Evolutionary conservation across 2,329 filamentous ascomycete species (phyloP).

Genomic region (Alternaria burnsii): DNA sequence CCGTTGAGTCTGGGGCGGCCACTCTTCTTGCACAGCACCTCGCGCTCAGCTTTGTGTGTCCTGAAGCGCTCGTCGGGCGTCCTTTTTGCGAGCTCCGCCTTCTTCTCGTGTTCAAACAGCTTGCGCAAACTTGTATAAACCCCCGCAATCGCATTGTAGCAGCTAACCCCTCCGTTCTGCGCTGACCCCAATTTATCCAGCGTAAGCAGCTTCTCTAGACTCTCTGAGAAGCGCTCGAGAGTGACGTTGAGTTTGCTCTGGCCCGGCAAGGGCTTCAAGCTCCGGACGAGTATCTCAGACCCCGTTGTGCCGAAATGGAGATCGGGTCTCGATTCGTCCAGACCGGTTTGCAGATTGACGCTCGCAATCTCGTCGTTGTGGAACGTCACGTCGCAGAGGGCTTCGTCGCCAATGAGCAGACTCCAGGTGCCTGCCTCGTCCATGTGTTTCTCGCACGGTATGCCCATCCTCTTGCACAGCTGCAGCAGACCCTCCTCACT

Average conservation of each 20-base stretch:
- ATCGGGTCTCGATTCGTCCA: constrained; percentile 65
- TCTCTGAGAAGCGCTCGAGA: constrained; percentile 74
- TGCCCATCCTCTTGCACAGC: constrained; percentile 71
- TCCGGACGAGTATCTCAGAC: constrained; percentile 70
- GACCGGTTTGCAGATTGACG: constrained; percentile 70
- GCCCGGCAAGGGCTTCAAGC: constrained; percentile 67
- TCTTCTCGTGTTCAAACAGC: constrained; percentile 75
- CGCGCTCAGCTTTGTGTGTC: constrained; percentile 61
- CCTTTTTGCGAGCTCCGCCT: constrained; percentile 47
- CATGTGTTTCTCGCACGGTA: constrained; percentile 55
- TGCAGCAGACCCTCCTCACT: constrained; percentile 79
- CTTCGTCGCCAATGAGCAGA: constrained; percentile 47
- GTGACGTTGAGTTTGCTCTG: constrained; percentile 74
- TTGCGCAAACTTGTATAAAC: constrained; percentile 74
- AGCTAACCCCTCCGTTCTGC: constrained; percentile 66
- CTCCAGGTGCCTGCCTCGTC: constrained; percentile 42
- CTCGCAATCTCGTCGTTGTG: constrained; percentile 58
- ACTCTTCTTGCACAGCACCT: constrained; percentile 73
- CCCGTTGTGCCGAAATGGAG: constrained; percentile 60
- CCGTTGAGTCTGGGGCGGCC: constrained; percentile 77
- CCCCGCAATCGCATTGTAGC: constrained; percentile 78
- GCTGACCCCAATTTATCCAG: constrained; percentile 77
- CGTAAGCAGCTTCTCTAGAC: constrained; percentile 73
- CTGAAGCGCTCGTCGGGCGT: constrained; percentile 49
- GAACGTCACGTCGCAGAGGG: constrained; percentile 41